Evolutionary conservation across 768 basidiomycete genomes (phyloP).

Genomic region (Sarcomyxa edulis): DNA sequence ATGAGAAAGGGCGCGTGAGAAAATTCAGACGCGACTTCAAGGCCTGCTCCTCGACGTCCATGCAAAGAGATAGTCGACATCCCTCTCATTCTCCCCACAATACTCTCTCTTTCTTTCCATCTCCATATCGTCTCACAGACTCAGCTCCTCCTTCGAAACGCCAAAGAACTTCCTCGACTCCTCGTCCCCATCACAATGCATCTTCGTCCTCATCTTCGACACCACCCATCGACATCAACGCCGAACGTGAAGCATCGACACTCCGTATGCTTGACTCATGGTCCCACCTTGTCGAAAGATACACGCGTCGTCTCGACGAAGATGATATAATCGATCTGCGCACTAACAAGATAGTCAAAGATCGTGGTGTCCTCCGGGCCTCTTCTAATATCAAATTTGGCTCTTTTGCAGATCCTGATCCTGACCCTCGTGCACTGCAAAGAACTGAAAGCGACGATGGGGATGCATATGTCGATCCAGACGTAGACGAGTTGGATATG

Average conservation of each 20-base stretch:
- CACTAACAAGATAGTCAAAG: conserved; percentile 56
- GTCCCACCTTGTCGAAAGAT: conserved; percentile 64
- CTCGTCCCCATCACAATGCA: too few species aligned
- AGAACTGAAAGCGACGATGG: conserved; percentile 49
- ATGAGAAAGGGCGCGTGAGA: too few species aligned
- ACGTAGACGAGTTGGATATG: conserved; percentile 54
- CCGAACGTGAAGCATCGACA: conserved; percentile 48
- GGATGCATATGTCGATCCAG: conserved; percentile 47
- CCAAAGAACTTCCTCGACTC: too few species aligned
- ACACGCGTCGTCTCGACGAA: conserved; percentile 62
- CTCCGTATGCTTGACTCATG: conserved; percentile 57
- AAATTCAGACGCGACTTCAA: too few species aligned
- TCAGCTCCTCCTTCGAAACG: too few species aligned
- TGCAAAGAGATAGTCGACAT: too few species aligned
- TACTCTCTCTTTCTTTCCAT: too few species aligned
- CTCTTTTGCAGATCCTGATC: conserved; percentile 41
- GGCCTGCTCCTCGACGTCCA: too few species aligned
- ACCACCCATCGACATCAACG: too few species aligned
- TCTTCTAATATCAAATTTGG: conserved; percentile 44
- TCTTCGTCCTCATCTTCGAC: too few species aligned
- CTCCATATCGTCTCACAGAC: too few species aligned
- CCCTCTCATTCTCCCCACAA: too few species aligned
- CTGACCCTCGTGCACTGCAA: conserved; percentile 33
- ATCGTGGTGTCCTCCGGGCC: conserved; percentile 60
- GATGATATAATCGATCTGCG: conserved; percentile 76